phyloP scores from a whole-genome alignment of 176 grass and related monocot genomes.

The Areca catechu region DNA sequence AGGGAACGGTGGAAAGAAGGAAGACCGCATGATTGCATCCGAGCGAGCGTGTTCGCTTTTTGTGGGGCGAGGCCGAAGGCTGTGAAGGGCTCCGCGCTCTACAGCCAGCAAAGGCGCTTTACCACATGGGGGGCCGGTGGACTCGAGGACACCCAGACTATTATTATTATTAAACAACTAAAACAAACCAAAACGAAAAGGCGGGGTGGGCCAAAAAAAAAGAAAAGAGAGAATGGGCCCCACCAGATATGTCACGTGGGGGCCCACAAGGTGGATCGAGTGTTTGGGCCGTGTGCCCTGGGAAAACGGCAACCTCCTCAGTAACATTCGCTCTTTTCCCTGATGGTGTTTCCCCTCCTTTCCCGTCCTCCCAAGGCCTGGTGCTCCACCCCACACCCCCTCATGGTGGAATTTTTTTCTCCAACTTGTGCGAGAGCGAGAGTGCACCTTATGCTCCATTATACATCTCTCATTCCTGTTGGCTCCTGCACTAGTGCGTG shows the following conservation, averaged over 20 bases:
- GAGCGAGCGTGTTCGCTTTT: slow-evolving; percentile 7
- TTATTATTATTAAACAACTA: too few species aligned
- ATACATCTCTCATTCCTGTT: too few species aligned
- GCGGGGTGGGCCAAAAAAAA: too few species aligned
- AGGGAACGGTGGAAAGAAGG: slow-evolving; percentile 1
- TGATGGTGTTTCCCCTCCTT: background rate
- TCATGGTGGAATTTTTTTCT: too few species aligned
- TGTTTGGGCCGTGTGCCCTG: slow-evolving; percentile 37
- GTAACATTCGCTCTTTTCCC: slow-evolving; percentile 15
- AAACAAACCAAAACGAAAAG: too few species aligned
- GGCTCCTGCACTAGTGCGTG: too few species aligned
- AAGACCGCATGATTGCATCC: slow-evolving; percentile 18
- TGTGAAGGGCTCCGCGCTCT: background rate
- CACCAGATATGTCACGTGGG: background rate
- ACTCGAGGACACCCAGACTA: background rate
- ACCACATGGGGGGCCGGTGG: slow-evolving; percentile 3
- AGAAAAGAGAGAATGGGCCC: background rate
- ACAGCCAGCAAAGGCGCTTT: slow-evolving; percentile 16
- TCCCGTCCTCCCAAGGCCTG: background rate
- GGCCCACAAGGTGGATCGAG: slow-evolving; percentile 5
- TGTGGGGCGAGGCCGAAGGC: background rate
- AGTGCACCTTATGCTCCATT: too few species aligned
- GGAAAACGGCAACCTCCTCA: slow-evolving; percentile 20
- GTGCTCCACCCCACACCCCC: too few species aligned
- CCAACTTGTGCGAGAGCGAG: too few species aligned